Evolutionary conservation across 352 stramenopile species (phyloP).

Genomic region (Thraustotheca clavata): DNA sequence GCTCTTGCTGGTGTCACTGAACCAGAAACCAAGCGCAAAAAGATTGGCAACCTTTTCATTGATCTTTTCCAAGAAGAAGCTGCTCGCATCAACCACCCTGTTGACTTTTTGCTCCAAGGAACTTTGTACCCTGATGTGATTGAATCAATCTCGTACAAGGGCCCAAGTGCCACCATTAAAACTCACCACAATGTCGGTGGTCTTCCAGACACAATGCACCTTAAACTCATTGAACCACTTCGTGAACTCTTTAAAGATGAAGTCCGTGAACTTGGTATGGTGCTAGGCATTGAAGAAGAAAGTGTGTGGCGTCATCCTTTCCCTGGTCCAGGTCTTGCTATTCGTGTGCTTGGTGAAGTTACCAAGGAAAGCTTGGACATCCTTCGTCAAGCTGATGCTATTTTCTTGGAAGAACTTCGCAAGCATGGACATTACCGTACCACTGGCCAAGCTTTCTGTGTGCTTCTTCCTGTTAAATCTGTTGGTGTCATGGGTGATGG

Average conservation of each 20-base stretch:
- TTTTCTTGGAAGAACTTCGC: slow-evolving; percentile 97
- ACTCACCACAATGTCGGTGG: slow-evolving; percentile 99
- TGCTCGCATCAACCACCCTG: slow-evolving; percentile 63
- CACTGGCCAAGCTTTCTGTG: slow-evolving; percentile 98
- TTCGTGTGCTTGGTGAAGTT: slow-evolving; percentile 97
- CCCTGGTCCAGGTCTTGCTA: slow-evolving; percentile 96
- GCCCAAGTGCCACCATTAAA: slow-evolving; percentile 98
- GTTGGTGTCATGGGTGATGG: slow-evolving; percentile 99
- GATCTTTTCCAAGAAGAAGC: slow-evolving; percentile 95
- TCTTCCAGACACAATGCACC: slow-evolving; percentile 95
- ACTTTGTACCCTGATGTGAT: slow-evolving; percentile 99
- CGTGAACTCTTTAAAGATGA: slow-evolving; percentile 99
- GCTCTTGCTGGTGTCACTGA: slow-evolving; percentile 92
- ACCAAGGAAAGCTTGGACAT: slow-evolving; percentile 92
- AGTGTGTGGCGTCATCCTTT: slow-evolving; percentile 99
- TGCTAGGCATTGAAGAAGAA: slow-evolving; percentile 95
- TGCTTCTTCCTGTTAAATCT: slow-evolving; percentile 95
- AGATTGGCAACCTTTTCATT: slow-evolving; percentile 99
- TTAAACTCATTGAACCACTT: slow-evolving; percentile 99
- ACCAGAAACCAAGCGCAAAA: slow-evolving; percentile 98
- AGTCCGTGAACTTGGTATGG: slow-evolving; percentile 95
- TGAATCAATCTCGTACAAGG: slow-evolving; percentile 98
- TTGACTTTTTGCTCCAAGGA: slow-evolving; percentile 95
- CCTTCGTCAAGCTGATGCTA: slow-evolving; percentile 95
- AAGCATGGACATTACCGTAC: slow-evolving; percentile 95